Evolutionary conservation across 805 yeast genomes (phyloP), one percentile per base, ranked within the genome.

Genomic region (Grigorovia yakushimaensis): DNA sequence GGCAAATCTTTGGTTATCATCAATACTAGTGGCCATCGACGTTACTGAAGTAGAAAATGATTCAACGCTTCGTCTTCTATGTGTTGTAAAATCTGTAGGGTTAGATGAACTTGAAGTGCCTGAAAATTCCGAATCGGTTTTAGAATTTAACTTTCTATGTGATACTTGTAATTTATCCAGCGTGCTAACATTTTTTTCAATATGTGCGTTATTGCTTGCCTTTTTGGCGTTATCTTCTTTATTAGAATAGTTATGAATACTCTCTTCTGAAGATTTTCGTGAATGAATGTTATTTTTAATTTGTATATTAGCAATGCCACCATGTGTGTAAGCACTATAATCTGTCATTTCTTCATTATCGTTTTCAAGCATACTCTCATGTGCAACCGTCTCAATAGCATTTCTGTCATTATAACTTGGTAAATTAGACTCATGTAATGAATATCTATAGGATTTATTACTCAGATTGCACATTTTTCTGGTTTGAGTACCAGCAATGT

Each of bases 1-100:
- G 5, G 63, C 65, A 52, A 61, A 61, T 27, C 66, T 54, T 45
- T 62, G 63, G 1, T 61, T 60, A 20, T 64, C 68, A 44, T 58
- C 65, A 19, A 64, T 61, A 49, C 59, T 60, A 38, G 59, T 57
- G 4, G 59, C 64, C 53, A 60, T 53, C 7, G 68, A 62, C 27
- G 63, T 58, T 6, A 64, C 61, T 1, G 67, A 62, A 1, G 68
- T 64, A 4, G 60, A 50, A 59, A 61, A 59, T 4, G 68, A 61
- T 23, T 64, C 68, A 27, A 56, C 43, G 44, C 67, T 62, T 27
- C 55, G 51, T 13, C 56, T 54, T 35, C 57, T 59, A 43, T 60
- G 60, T 11, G 62, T 23, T 1, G 63, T 59, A 45, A 62, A 62
- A 48, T 64, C 68, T 0, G 67, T 64, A 23, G 67, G 64, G 27